Percentiles rank a stretch among this genome's conserved stretches.
Conservation (phyloP, 2,329 filamentous ascomycete genomes). For the Colletotrichum chlorophyti region DNA sequence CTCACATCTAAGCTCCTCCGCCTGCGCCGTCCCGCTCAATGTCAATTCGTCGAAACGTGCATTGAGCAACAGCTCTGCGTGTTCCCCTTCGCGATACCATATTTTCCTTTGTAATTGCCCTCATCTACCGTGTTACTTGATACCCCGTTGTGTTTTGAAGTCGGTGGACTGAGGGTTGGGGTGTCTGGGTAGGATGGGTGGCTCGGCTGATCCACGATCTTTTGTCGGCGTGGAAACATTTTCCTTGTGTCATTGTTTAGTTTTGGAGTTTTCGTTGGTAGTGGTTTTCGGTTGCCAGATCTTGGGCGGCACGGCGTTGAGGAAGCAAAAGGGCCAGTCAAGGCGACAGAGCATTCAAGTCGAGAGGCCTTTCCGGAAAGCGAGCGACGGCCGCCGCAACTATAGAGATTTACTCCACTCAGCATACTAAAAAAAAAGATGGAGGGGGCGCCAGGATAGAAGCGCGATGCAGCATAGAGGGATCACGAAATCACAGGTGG, state of each 20-base stretch:
- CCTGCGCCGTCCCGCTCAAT: slow-evolving; percentile 19
- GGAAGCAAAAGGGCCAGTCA: slow-evolving; percentile 26
- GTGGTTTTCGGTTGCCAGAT: slow-evolving; percentile 4
- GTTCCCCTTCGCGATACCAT: neutral
- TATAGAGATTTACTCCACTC: slow-evolving; percentile 31
- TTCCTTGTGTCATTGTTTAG: slow-evolving; percentile 17
- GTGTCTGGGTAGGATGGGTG: slow-evolving; percentile 26
- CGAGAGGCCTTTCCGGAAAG: slow-evolving; percentile 17
- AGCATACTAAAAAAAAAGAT: slow-evolving; percentile 30
- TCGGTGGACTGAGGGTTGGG: slow-evolving; percentile 22
- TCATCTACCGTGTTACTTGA: slow-evolving; percentile 34
- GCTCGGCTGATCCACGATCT: slow-evolving; percentile 18
- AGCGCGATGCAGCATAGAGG: slow-evolving; percentile 26
- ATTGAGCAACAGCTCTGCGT: slow-evolving; percentile 16
- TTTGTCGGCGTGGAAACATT: slow-evolving; percentile 19
- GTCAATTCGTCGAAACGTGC: slow-evolving; percentile 25
- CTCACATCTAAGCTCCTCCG: slow-evolving; percentile 24
- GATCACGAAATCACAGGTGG: slow-evolving; percentile 25
- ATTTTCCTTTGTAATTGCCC: slow-evolving; percentile 35
- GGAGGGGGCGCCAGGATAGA: slow-evolving; percentile 27
- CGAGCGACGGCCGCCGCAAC: slow-evolving; percentile 26
- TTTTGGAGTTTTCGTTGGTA: neutral
- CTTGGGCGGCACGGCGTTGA: slow-evolving; percentile 19
- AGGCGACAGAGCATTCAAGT: slow-evolving; percentile 6
- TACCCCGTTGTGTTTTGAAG: slow-evolving; percentile 35